Base-by-base conservation (phyloP, 2,329 filamentous ascomycete genomes). In the Ambrosiella xylebori region DNA sequence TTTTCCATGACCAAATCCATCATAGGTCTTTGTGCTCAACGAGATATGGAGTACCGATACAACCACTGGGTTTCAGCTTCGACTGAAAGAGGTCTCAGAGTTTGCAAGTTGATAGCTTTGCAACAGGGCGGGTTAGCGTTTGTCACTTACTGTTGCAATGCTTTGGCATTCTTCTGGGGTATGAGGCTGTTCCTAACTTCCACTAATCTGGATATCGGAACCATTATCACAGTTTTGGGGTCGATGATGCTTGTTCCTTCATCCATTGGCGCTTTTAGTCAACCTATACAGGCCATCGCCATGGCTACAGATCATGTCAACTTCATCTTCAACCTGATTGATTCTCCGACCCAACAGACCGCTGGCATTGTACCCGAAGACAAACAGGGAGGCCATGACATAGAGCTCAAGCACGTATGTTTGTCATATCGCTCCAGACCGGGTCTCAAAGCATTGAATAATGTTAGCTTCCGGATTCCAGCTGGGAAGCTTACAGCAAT, bases 381-480 rank as follows among this genome's bases (percentile, higher is more conserved):
- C n/a, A 73, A 76, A 15, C 74, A 73, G 1, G 71, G 73, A 1
- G 69, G 67, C 5, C 69, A 71, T 15, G 76, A 84, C 56, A 82
- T 86, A 54, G 69, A 76, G 4, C 78, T 90, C 45, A 70, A 79
- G 9, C 73, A 80, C 47, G 77, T 90, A 9, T 77, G 75, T n/a
- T 89, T 90, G 64, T 78, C 84, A 1, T 90, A 90, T 64, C 86
- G 86, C 0, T 80, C 72, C 54, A 74, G 83, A 11, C 79, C 81
- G 0, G 75, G 82, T 59, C 76, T 83, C 61, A 80, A 79, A 64
- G 78, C 87, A 0, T 68, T 87, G 1, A 75, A 85, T 63, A 69
- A 74, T 2, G 67, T 87, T 2, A 74, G 76, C 63, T 68, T 86
- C 7, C 71, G 67, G 0, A 78, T 88, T 58, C 73, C 78, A 60